phyloP scores from a whole-genome alignment of 805 yeast species.

The Isabelozyma heimii region DNA sequence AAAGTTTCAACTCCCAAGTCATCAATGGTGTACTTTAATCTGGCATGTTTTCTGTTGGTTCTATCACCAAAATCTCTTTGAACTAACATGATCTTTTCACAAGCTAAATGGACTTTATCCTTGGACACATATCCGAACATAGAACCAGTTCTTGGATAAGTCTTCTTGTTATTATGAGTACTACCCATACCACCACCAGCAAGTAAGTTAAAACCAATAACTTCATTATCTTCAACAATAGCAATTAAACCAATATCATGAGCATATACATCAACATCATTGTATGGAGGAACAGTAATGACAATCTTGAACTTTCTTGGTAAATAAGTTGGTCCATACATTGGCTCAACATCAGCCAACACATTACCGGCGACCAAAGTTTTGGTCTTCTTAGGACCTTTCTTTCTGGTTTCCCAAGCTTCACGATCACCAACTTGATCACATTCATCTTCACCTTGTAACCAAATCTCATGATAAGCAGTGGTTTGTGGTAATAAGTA shows the following conservation, averaged over 20 bases:
- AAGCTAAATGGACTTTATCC: slow-evolving; percentile 70
- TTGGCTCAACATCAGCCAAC: slow-evolving; percentile 77
- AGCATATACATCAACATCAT: slow-evolving; percentile 95
- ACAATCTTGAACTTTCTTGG: slow-evolving; percentile 96
- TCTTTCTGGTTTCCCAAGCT: slow-evolving; percentile 61
- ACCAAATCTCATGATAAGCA: slow-evolving; percentile 96
- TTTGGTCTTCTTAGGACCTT: slow-evolving; percentile 79
- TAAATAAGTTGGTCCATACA: slow-evolving; percentile 80
- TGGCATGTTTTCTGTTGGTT: slow-evolving; percentile 93
- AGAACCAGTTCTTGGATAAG: slow-evolving; percentile 94
- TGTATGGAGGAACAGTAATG: slow-evolving; percentile 92
- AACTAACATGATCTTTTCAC: slow-evolving; percentile 89
- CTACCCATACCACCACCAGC: slow-evolving; percentile 99
- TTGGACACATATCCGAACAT: slow-evolving; percentile 71
- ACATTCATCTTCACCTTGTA: slow-evolving; percentile 75
- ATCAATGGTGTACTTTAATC: slow-evolving; percentile 95
- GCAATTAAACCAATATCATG: slow-evolving; percentile 93
- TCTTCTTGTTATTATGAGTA: slow-evolving; percentile 93
- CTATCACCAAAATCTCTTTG: slow-evolving; percentile 96
- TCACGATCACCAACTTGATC: slow-evolving; percentile 68
- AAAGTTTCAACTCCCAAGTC: slow-evolving; percentile 87
- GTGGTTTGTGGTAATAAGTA: slow-evolving; percentile 86
- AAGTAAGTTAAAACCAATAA: slow-evolving; percentile 79
- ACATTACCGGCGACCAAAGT: slow-evolving; percentile 85
- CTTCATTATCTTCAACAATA: slow-evolving; percentile 66